Percentiles rank a stretch among this genome's conserved stretches.
Evolutionary conservation across 768 basidiomycete genomes (phyloP).

Genomic region (Aureoboletus auriporus): DNA sequence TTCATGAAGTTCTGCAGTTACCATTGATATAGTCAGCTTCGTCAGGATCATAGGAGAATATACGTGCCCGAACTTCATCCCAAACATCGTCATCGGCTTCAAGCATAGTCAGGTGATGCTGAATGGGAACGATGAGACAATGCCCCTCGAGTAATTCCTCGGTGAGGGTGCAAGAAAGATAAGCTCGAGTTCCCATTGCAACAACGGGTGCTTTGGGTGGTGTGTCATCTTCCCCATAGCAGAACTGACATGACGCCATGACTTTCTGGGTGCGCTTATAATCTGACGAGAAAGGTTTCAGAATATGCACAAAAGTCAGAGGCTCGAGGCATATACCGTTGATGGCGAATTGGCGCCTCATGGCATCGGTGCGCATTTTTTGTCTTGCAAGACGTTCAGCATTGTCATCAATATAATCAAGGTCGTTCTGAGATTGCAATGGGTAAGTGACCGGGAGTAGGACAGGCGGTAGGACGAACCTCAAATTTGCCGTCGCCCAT

Average conservation of each 20-base stretch:
- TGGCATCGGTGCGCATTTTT: conserved; percentile 94
- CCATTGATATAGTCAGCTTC: conserved; percentile 1
- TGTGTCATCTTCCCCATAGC: conserved; percentile 90
- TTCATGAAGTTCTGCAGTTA: conserved; percentile 70
- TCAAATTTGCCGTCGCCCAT: conserved; percentile 86
- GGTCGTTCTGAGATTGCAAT: conserved; percentile 53
- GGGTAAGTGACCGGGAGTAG: background rate
- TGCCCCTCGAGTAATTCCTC: conserved; percentile 93
- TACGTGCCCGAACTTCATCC: conserved; percentile 88
- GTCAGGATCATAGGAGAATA: background rate
- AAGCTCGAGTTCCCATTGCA: conserved; percentile 86
- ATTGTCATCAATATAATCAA: conserved; percentile 97
- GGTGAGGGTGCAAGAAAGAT: conserved; percentile 82
- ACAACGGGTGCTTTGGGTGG: conserved; percentile 84
- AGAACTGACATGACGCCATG: conserved; percentile 80
- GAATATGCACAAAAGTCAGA: background rate
- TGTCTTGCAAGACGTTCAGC: conserved; percentile 87
- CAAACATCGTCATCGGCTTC: conserved; percentile 97
- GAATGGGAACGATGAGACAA: conserved; percentile 92
- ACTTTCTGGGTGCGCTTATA: conserved; percentile 94
- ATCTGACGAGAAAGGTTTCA: conserved; percentile 45
- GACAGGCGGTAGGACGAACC: conserved; percentile 37
- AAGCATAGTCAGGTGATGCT: conserved; percentile 86
- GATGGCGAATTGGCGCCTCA: conserved; percentile 96
- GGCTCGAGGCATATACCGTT: conserved; percentile 55